Evolutionary conservation across 2,329 filamentous ascomycete species (phyloP).

Genomic region (Penicillium brasilianum): DNA sequence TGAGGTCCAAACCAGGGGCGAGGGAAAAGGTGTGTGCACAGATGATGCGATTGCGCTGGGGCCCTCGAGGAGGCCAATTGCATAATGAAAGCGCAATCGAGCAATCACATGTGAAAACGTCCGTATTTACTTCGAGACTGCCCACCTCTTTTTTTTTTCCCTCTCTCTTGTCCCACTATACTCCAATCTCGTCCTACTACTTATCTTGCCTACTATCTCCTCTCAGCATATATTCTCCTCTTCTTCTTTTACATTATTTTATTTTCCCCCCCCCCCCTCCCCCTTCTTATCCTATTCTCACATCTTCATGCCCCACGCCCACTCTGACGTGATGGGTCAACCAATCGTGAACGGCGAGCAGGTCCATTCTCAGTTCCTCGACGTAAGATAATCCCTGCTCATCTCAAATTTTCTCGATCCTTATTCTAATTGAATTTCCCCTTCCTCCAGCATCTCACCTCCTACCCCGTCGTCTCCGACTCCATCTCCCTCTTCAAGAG

Average conservation of each 20-base stretch:
- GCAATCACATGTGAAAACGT: slow-evolving; percentile 35
- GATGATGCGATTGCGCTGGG: slow-evolving; percentile 30
- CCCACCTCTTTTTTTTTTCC: not conserved
- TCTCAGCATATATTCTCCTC: slow-evolving; percentile 6
- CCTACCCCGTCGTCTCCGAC: slow-evolving; percentile 83
- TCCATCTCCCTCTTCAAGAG: slow-evolving; percentile 76
- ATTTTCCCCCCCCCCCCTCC: no score
- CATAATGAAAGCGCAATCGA: slow-evolving; percentile 30
- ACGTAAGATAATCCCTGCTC: slow-evolving; percentile 41
- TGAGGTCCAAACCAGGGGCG: not conserved
- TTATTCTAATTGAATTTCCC: slow-evolving; percentile 26
- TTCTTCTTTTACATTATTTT: slow-evolving; percentile 1
- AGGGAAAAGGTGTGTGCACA: slow-evolving; percentile 13
- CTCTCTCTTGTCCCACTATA: slow-evolving; percentile 11
- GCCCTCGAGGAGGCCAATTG: slow-evolving; percentile 25
- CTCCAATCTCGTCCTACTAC: not conserved
- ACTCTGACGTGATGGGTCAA: slow-evolving; percentile 53
- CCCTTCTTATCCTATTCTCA: not conserved
- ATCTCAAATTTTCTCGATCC: no score
- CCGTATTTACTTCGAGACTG: slow-evolving; percentile 21
- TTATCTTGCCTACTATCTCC: slow-evolving; percentile 9
- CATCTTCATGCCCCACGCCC: slow-evolving; percentile 55
- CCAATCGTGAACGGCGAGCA: slow-evolving; percentile 57
- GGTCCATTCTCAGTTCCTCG: slow-evolving; percentile 54
- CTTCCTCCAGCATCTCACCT: slow-evolving; percentile 71